Evolutionary conservation across 176 grass and related monocot genomes (phyloP).

Genomic region (Bromus sterilis): DNA sequence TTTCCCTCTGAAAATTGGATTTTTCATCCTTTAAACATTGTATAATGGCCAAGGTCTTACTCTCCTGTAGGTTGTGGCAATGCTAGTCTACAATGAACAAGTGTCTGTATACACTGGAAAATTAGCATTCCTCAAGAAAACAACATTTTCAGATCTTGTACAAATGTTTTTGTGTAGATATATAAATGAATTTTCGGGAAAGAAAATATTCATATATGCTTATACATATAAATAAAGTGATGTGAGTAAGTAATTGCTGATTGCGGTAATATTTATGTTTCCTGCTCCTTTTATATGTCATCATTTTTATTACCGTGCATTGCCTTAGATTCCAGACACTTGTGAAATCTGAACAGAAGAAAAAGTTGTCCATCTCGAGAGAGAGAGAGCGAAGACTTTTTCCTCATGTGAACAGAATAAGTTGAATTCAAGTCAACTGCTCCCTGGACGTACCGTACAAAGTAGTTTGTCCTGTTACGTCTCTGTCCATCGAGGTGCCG

Average conservation of each 20-base stretch:
- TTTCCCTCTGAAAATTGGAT: neutral
- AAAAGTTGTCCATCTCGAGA: neutral
- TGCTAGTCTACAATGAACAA: neutral
- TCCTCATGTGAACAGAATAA: conserved; percentile 23
- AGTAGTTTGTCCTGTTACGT: neutral
- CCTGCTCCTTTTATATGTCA: neutral
- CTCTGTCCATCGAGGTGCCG: neutral
- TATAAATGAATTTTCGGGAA: neutral
- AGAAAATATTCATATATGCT: neutral
- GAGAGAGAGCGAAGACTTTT: neutral
- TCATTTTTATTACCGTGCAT: neutral
- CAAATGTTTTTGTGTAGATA: neutral
- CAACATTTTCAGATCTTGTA: neutral
- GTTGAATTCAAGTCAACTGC: conserved; percentile 30
- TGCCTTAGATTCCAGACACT: conserved; percentile 18
- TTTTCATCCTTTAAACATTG: neutral
- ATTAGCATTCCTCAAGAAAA: neutral
- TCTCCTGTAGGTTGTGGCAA: neutral
- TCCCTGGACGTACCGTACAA: neutral
- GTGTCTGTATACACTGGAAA: neutral
- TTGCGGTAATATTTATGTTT: neutral
- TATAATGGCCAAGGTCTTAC: neutral
- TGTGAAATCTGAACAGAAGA: conserved; percentile 18
- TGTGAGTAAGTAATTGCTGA: neutral
- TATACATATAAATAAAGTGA: neutral